Conservation (phyloP, 805 yeast species). For the Zygosaccharomyces pseudorouxii region DNA sequence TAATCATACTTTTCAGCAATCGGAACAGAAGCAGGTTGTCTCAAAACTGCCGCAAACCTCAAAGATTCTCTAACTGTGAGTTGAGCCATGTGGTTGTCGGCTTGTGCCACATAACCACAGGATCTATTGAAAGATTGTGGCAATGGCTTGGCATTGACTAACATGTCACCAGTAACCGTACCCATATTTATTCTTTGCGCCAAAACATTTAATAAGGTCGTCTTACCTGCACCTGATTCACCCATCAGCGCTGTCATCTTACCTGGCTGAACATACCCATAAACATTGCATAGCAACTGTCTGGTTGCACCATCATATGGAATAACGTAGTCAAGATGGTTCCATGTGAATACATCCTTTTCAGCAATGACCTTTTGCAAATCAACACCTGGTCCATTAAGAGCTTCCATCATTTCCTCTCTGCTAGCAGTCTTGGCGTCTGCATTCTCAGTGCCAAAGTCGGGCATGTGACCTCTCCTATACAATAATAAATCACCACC, state of each 20-base stretch:
- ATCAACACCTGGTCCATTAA: conserved; percentile 33
- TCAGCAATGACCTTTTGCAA: conserved; percentile 33
- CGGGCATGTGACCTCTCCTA: conserved; percentile 43
- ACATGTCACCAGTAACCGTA: conserved; percentile 63
- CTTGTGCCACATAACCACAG: conserved; percentile 80
- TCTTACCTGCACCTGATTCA: conserved; percentile 84
- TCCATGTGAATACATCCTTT: conserved; percentile 65
- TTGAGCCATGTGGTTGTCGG: conserved; percentile 66
- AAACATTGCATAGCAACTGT: conserved; percentile 49
- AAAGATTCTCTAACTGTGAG: conserved; percentile 73
- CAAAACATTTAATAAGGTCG: conserved; percentile 67
- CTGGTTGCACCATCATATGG: conserved; percentile 57
- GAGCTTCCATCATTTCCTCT: conserved; percentile 38
- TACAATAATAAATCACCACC: conserved; percentile 41
- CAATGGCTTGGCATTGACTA: conserved; percentile 63
- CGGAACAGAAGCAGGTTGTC: conserved; percentile 60
- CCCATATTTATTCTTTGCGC: conserved; percentile 70
- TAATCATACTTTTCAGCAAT: conserved; percentile 57
- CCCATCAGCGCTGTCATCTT: conserved; percentile 81
- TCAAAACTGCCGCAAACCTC: conserved; percentile 62
- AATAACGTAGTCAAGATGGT: conserved; percentile 60
- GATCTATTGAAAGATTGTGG: conserved; percentile 64
- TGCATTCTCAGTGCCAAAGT: conserved; percentile 33
- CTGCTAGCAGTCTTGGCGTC: conserved; percentile 38
- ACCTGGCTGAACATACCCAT: conserved; percentile 78